A percentile compares a stretch with the other conserved stretches of the same genome.
phyloP scores from a whole-genome alignment of 306 rosid genomes.

The Pachyrhizus erosus region DNA sequence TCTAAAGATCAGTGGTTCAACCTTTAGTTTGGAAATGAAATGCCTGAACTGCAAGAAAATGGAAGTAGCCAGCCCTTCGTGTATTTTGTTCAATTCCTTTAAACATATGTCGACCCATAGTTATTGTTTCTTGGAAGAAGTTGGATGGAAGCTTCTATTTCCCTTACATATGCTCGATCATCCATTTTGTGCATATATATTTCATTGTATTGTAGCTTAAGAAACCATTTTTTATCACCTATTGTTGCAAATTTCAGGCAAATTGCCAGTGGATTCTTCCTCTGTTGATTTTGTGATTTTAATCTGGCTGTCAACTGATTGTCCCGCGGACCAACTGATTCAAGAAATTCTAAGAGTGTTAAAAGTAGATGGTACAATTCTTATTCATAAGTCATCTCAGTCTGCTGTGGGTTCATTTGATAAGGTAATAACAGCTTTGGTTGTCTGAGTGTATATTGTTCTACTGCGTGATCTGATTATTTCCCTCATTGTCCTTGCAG shows the following conservation, averaged over 20 bases:
- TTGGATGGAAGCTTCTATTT: not conserved
- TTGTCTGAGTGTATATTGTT: constrained; percentile 11
- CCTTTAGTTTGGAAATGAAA: too few species aligned
- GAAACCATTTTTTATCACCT: constrained; percentile 6
- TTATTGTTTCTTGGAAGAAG: not conserved
- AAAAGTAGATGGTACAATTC: constrained; percentile 69
- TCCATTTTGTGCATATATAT: not conserved
- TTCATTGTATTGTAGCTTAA: constrained; percentile 21
- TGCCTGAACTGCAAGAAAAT: too few species aligned
- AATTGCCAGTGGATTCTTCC: constrained; percentile 73
- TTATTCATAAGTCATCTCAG: constrained; percentile 60
- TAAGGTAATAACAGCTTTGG: constrained; percentile 53
- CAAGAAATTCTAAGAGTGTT: constrained; percentile 77
- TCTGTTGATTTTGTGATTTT: constrained; percentile 64
- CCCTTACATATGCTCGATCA: not conserved
- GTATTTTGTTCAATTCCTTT: not conserved
- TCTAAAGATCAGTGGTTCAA: too few species aligned
- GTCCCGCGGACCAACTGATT: constrained; percentile 62
- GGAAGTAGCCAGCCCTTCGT: too few species aligned
- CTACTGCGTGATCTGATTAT: constrained; percentile 42
- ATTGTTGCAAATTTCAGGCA: constrained; percentile 53
- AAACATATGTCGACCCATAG: not conserved
- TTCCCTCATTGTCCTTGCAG: constrained; percentile 51
- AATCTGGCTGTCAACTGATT: constrained; percentile 60
- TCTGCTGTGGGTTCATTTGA: constrained; percentile 50